Evolutionary conservation across 495 filamentous ascomycete genomes (phyloP).

Genomic region (Xylaria venustula): DNA sequence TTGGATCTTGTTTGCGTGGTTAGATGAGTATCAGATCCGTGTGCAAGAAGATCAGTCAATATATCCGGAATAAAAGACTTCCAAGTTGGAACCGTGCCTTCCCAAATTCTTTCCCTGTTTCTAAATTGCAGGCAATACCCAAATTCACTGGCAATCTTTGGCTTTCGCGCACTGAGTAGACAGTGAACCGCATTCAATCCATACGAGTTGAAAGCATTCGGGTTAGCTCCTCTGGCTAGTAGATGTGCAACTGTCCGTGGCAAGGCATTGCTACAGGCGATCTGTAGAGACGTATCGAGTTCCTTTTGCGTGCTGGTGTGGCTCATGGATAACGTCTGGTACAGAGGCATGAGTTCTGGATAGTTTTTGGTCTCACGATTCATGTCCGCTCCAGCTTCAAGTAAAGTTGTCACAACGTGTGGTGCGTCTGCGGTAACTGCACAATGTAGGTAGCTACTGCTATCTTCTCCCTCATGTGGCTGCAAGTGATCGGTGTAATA

Average conservation of each 20-base stretch:
- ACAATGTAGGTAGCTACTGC: background rate
- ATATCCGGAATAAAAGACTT: background rate
- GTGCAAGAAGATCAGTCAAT: background rate
- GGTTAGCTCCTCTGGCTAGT: background rate
- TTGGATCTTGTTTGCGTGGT: background rate
- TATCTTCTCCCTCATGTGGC: background rate
- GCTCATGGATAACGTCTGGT: background rate
- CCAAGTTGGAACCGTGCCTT: background rate
- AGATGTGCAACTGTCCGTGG: background rate
- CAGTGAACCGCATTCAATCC: background rate
- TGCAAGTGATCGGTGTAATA: no score
- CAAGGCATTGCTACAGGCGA: background rate
- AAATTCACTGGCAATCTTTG: background rate
- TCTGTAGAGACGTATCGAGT: background rate
- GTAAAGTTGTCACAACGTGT: background rate
- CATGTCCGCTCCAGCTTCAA: background rate
- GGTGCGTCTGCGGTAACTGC: background rate
- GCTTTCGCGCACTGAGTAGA: background rate
- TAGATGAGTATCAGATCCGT: background rate
- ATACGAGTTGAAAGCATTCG: background rate
- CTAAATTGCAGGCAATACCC: background rate
- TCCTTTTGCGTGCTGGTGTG: background rate
- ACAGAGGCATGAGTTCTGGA: background rate
- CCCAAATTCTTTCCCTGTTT: no score
- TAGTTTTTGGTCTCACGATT: no score